Evolutionary conservation across 2,329 filamentous ascomycete genomes (phyloP).

Genomic region (Arthrinium puccinioides): DNA sequence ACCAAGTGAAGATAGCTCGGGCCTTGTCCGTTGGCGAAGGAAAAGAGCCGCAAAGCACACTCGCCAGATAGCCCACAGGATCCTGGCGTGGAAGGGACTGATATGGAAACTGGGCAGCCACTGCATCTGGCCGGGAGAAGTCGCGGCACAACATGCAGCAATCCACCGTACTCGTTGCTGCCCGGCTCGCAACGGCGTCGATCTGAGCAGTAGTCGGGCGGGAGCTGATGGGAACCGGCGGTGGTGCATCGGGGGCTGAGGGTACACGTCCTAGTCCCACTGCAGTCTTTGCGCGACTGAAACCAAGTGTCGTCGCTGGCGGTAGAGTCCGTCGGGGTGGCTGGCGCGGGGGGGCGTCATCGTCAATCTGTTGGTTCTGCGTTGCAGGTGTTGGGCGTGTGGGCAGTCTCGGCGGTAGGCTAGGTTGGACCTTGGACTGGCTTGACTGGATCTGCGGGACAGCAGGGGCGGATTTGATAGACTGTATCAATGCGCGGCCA

Average conservation of each 20-base stretch:
- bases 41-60: slow-evolving; percentile 72
- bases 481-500: slow-evolving; percentile 26
- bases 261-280: too few species aligned
- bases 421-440: slow-evolving; percentile 28
- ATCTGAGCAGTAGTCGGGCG: slow-evolving; percentile 46
- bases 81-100: slow-evolving; percentile 58
- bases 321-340: slow-evolving; percentile 32
- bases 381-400: slow-evolving; percentile 35
- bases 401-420: slow-evolving; percentile 42
- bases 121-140: slow-evolving; percentile 72
- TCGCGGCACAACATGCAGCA: slow-evolving; percentile 90
- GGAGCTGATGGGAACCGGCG: slow-evolving; percentile 44
- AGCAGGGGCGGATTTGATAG: slow-evolving; percentile 29
- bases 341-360: slow-evolving; percentile 28
- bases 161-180: slow-evolving; percentile 15
- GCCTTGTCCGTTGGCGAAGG: slow-evolving; percentile 83
- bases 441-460: slow-evolving; percentile 23
- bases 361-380: slow-evolving; percentile 14
- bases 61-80: slow-evolving; percentile 68
- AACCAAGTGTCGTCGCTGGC: too few species aligned
- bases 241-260: slow-evolving; percentile 34
- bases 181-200: slow-evolving; percentile 31
- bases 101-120: slow-evolving; percentile 71
- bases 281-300: too few species aligned
- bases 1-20: slow-evolving; percentile 87